Evolutionary conservation across 495 filamentous ascomycete genomes (phyloP), one percentile per base, ranked within the genome.

Genomic region (Sphaerosporella brunnea): DNA sequence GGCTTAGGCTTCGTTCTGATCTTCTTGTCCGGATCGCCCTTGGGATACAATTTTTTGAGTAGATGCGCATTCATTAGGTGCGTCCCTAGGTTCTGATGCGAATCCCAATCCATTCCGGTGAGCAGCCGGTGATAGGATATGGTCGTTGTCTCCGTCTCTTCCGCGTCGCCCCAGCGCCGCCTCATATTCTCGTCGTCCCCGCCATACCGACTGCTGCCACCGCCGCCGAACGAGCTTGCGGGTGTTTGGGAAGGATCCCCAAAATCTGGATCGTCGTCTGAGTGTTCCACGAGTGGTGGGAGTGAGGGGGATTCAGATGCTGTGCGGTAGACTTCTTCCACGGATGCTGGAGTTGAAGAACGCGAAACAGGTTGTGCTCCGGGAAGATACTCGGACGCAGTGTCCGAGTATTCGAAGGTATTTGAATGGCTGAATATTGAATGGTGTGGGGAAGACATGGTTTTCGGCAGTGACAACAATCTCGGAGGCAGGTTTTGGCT

Each of bases 31-130:
- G n/a, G n/a, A n/a, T n/a, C n/a, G n/a, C n/a, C n/a, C n/a, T n/a
- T n/a, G n/a, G n/a, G n/a, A n/a, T n/a, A n/a, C n/a, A n/a, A n/a
- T n/a, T 46, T 34, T 28, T 34, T 46, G 4, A 46, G 23, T n/a
- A 36, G 9, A 36, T 36, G 43, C 3, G 43, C 43, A 32, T 46
- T 32, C n/a, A 46, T 9, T 4, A 46, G 25, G 24, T 46, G 43
- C 2, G 1, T 34, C 10, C 26, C 43, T n/a, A 46, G 25, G n/a
- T 2, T n/a, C 26, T n/a, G 5, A 46, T 46, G 43, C 28, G 25
- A 8, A 11, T 43, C 10, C 39, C 39, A 43, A 7, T 43, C 39
- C 39, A 43, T 4, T 4, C 18, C 7, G 5, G 4, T 16, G 20
- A 43, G 10, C 4, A 43, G 19, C 5, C 39, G 18, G 3, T 16